Percentiles rank a stretch among this genome's conserved stretches.
These are phyloP conservation scores for Pestalotiopsis sp. DNA, from an alignment of 2,329 filamentous ascomycete species.

Conservation along the genomic window DNA sequence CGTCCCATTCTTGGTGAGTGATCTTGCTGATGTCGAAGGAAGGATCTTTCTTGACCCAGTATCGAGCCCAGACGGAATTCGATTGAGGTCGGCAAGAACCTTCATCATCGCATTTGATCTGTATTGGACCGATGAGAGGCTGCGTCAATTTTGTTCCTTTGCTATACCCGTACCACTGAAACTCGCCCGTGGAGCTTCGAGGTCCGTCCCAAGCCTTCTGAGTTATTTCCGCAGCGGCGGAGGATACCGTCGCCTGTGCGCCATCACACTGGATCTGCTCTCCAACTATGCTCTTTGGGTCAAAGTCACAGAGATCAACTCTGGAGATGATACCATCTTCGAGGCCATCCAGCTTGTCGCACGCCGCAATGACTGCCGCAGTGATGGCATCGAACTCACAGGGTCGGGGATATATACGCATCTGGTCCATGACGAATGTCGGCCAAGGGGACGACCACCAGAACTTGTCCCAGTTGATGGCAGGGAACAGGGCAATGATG, in stretches of 20 bases:
- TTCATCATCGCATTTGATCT: constrained; percentile 20
- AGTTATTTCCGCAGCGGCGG: constrained; percentile 34
- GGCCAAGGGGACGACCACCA: constrained; percentile 39
- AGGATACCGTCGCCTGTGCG: constrained; percentile 33
- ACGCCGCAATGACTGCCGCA: constrained; percentile 45
- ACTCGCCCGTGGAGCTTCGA: neutral
- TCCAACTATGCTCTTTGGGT: constrained; percentile 41
- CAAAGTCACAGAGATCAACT: constrained; percentile 42
- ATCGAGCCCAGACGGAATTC: neutral
- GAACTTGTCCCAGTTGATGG: constrained; percentile 27
- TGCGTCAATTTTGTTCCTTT: constrained; percentile 12
- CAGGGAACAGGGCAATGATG: constrained; percentile 45
- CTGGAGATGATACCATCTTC: constrained; percentile 49
- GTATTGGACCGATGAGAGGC: neutral
- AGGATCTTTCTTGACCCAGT: neutral
- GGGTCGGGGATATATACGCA: constrained; percentile 21
- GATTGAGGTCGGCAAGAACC: constrained; percentile 18
- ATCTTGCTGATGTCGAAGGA: neutral
- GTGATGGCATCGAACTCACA: constrained; percentile 31
- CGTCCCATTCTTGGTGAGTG: neutral
- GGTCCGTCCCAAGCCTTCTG: constrained; percentile 9
- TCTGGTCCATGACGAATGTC: constrained; percentile 29
- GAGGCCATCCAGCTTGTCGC: constrained; percentile 51
- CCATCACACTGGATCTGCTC: constrained; percentile 17
- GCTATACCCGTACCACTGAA: constrained; percentile 22